Percentiles rank a stretch among this genome's conserved stretches.
Conservation (phyloP, 2,329 filamentous ascomycete genomes). For the Sporothrix euskadiensis region DNA sequence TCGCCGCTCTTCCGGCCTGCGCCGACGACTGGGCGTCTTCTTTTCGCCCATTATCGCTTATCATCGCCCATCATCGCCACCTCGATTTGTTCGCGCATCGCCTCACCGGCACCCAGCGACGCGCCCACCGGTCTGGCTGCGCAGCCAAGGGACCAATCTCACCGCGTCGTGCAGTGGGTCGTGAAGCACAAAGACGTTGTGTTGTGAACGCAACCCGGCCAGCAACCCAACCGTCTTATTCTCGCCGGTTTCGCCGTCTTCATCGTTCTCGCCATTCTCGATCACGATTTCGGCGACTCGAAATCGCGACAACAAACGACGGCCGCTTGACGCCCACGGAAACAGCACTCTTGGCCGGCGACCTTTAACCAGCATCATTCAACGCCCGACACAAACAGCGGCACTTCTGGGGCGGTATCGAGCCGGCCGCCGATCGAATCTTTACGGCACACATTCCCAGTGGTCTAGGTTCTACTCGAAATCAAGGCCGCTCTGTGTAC, state of each 20-base stretch:
- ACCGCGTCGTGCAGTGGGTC: conserved; percentile 1
- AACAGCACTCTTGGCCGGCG: neutral
- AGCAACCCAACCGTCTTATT: neutral
- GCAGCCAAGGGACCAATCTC: conserved; percentile 9
- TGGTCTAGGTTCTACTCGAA: neutral
- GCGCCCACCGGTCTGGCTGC: conserved; percentile 16
- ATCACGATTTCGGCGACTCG: neutral
- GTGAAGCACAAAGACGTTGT: conserved; percentile 13
- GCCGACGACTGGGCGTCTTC: neutral
- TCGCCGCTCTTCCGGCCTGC: neutral
- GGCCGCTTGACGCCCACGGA: neutral
- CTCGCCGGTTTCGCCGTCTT: neutral
- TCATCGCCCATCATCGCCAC: neutral
- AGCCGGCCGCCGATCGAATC: neutral
- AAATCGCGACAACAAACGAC: neutral
- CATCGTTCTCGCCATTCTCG: neutral
- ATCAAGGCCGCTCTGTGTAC: conserved; percentile 1
- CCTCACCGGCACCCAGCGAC: neutral
- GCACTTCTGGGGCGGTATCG: neutral
- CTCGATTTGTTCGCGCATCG: neutral
- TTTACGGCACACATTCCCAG: neutral
- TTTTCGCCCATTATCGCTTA: neutral
- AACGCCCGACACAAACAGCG: neutral
- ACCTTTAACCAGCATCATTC: neutral
- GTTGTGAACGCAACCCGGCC: neutral